Base-by-base conservation (phyloP, 805 yeast species). In the Jamesozyma lodderae region DNA sequence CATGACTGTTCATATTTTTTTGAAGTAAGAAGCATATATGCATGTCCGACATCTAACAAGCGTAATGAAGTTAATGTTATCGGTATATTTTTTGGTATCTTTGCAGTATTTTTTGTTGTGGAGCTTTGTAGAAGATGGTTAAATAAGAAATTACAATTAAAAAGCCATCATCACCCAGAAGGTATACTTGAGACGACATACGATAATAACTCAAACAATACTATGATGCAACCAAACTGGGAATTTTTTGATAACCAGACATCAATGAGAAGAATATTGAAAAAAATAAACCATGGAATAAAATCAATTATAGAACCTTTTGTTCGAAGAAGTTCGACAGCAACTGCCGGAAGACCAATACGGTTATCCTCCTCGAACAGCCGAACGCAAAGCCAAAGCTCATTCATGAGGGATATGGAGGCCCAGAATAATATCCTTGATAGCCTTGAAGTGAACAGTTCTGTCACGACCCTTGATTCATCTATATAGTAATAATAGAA, bases 1-100 rank as follows among this genome's bases (percentile, higher is more conserved):
- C 73, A 84, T 55, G 83, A 86, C 44, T 86, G 96, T 60, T 75
- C 80, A 26, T 86, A 83, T 57, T 73, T 80, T 52, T 86, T 86
- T 57, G 95, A 86, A 53, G 86, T 85, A 23, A 64, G 86, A 46
- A 82, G 94, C 3, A 77, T 83, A 31, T 81, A 79, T 60, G 95
- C 94, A 0, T 86, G 96, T 59, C 84, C 94, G 0, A 80, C 87
- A 1, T 76, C 83, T 8, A 77, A 79, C 36, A 72, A 77, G 48
- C 73, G 70, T 10, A 79, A 79, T 51, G 76, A 81, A 42, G 59
- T 73, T 38, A 78, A 79, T 14, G 76, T 79, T 3, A 69, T 81
- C 37, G 75, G 83, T 66, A 76, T 81, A 35, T 79, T 81, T 46
- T 43, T 75, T 14, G 63, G 75, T 30, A 78, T 80, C 37, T 59